Base-by-base conservation (phyloP, 2,329 filamentous ascomycete species). In the Microthyrium microscopicum region DNA sequence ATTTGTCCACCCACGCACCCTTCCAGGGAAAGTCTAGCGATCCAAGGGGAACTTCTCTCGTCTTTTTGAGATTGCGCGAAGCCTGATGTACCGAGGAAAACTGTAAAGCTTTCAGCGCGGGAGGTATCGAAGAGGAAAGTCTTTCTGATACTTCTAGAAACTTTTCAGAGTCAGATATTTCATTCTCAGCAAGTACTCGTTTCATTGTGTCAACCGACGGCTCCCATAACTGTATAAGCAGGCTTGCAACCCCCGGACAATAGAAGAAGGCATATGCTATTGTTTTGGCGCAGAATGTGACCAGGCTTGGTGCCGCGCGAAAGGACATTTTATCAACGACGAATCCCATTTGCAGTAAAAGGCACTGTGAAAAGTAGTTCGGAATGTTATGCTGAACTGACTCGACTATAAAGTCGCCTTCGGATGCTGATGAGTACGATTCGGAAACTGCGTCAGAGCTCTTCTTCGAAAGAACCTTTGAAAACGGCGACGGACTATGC, bases 231-330 rank as follows among this genome's bases (percentile, higher is more conserved):
- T 83, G 72, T 18, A 87, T 70, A 31, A 93, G 62, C 32, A 92
- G 70, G 47, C 92, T 83, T 5, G 82, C 78, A 35, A 92, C 70
- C 4, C 82, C 82, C 0, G 83, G 82, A 19, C 81, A 85, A 47
- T 92, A 94, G 57, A 87, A 89, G 54, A 92, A 93, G 20, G 82
- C 84, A 53, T 91, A 93, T 2, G 85, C 84, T 47, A 80, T 87
- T 4, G 83, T 81, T 55, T 89, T 91, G 39, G 82, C 85, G 34
- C 81, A 83, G 50, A 93, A 93, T 20, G 78, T 77, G 37, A 93
- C 80, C 17, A 62, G 42, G 42, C 62, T 63, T 25, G 72, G 68
- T 7, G 73, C 71, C 46, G 83, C 77, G 31, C 81, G 71, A 46
- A 81, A 61, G 12, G 81, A 84, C 73, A 93, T 78, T 49, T 83